Base-by-base conservation (phyloP, 1,284 basidiomycete genomes). In the Retiboletus fuscus region DNA sequence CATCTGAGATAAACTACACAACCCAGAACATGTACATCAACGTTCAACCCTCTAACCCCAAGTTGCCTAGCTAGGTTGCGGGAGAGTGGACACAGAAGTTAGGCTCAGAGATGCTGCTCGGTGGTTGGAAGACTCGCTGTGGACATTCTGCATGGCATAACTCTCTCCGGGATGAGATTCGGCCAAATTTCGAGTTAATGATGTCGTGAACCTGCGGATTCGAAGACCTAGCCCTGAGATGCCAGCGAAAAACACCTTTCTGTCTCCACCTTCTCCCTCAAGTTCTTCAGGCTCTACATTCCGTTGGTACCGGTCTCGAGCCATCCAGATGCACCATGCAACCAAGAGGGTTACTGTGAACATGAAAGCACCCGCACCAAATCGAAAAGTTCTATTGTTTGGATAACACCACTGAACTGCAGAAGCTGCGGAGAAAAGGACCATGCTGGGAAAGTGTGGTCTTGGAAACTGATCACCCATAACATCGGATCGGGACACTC, bases 371-470 rank as follows among this genome's bases (percentile, higher is more conserved):
- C 73, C 80, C 0, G 72, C 72, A 2, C 69, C 44, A 22, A 43
- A 30, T 24, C 61, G 71, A 3, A 64, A 68, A 5, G 3, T 10
- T 3, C 3, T 58, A 8, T 69, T 7, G 12, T 63, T 67, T 13
- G 70, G 24, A 51, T 66, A 63, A 28, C 41, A 79, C 79, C 80
- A 83, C 63, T 83, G 75, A 6, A 71, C 64, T 0, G 57, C 70
- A 70, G 83, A 75, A 1, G 82, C 82, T 3, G 68, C 73, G 44
- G 70, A 76, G 74, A 83, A 82, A 55, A 83, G 60, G 30, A 76
- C 18, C 71, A 83, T 79, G 11, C 80, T 82, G n/a, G 22, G 22
- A 34, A 53, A n/a, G 2, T 24, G 11, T 13, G 24, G 16, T 81
- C 28, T 72, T 46, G 12, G 11, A 34, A 44, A 44, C 6, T 3